Percentiles rank a stretch among this genome's conserved stretches.
Evolutionary conservation across 768 basidiomycete species (phyloP).

Genomic region (Suillus tomentosus): DNA sequence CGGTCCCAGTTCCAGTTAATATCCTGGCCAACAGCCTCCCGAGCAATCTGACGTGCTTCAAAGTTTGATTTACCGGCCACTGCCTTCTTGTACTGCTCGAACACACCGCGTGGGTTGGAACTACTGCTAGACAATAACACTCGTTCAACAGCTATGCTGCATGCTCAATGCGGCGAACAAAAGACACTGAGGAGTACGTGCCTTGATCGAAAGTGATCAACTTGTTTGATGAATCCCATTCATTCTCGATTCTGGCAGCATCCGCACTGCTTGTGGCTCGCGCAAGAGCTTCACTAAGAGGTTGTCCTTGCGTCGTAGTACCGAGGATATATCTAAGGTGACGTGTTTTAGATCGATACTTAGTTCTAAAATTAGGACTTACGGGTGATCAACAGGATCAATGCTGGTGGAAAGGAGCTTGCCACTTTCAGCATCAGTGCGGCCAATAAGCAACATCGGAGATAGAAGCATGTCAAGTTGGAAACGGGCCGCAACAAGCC

Average conservation of each 20-base stretch:
- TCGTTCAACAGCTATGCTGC: slow-evolving; percentile 23
- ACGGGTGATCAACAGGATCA: slow-evolving; percentile 74
- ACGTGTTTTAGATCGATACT: neutral
- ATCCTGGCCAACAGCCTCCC: slow-evolving; percentile 59
- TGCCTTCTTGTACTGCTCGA: slow-evolving; percentile 58
- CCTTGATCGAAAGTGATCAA: slow-evolving; percentile 87
- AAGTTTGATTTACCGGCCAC: slow-evolving; percentile 67
- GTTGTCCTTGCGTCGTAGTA: slow-evolving; percentile 47
- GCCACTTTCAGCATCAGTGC: slow-evolving; percentile 89
- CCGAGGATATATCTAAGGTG: slow-evolving; percentile 62
- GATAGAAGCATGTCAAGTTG: slow-evolving; percentile 89
- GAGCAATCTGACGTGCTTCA: slow-evolving; percentile 73
- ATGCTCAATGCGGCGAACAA: slow-evolving; percentile 2
- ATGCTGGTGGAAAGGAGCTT: slow-evolving; percentile 84
- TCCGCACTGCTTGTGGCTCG: slow-evolving; percentile 68
- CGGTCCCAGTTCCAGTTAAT: slow-evolving; percentile 92
- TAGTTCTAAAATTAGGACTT: slow-evolving; percentile 24
- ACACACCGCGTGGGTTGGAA: slow-evolving; percentile 42
- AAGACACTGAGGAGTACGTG: slow-evolving; percentile 31
- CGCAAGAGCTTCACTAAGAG: slow-evolving; percentile 71
- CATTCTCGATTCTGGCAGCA: slow-evolving; percentile 70
- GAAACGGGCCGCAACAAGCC: slow-evolving; percentile 84
- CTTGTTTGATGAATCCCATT: slow-evolving; percentile 70
- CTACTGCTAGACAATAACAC: slow-evolving; percentile 23
- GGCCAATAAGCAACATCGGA: slow-evolving; percentile 86